Percentiles rank a stretch among this genome's conserved stretches.
Conservation (phyloP, 768 basidiomycete species). For the Mycena maculata region DNA sequence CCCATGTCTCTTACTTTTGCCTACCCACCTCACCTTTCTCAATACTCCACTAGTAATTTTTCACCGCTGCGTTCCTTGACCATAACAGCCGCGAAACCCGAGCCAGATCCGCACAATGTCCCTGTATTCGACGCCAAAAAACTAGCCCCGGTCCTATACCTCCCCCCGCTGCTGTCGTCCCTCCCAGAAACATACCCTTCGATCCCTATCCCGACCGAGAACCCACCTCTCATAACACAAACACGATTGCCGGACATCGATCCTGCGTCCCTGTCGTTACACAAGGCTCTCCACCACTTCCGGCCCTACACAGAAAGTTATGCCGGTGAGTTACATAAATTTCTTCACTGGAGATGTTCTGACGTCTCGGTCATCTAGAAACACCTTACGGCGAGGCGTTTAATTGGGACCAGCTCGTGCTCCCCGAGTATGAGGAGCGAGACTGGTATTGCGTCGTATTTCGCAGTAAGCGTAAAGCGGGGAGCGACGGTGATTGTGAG, state of each 20-base stretch:
- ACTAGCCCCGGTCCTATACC: constrained; percentile 72
- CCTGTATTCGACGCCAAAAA: constrained; percentile 61
- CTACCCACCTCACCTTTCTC: constrained; percentile 49
- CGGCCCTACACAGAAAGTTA: constrained; percentile 70
- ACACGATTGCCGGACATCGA: constrained; percentile 89
- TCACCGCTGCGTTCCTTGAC: constrained; percentile 9
- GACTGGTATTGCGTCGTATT: constrained; percentile 97
- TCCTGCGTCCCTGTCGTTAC: constrained; percentile 83
- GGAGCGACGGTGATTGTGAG: constrained; percentile 75
- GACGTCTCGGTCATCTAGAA: constrained; percentile 5
- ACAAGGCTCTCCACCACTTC: constrained; percentile 87
- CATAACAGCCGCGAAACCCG: constrained; percentile 4
- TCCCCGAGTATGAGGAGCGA: constrained; percentile 78
- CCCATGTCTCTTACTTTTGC: constrained; percentile 44
- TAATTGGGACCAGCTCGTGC: constrained; percentile 82
- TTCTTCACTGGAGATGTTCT: neutral
- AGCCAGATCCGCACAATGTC: constrained; percentile 64
- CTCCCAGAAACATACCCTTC: constrained; percentile 61
- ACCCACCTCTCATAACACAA: constrained; percentile 68
- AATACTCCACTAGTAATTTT: constrained; percentile 10
- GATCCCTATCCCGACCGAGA: constrained; percentile 42
- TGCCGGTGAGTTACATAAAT: constrained; percentile 55
- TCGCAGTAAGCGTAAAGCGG: constrained; percentile 78
- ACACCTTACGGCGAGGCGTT: constrained; percentile 81
- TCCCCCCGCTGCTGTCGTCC: constrained; percentile 87